Percentiles rank a stretch among this genome's conserved stretches.
phyloP scores from a whole-genome alignment of 495 filamentous ascomycete genomes.

The Opeltia flavorubescens region DNA sequence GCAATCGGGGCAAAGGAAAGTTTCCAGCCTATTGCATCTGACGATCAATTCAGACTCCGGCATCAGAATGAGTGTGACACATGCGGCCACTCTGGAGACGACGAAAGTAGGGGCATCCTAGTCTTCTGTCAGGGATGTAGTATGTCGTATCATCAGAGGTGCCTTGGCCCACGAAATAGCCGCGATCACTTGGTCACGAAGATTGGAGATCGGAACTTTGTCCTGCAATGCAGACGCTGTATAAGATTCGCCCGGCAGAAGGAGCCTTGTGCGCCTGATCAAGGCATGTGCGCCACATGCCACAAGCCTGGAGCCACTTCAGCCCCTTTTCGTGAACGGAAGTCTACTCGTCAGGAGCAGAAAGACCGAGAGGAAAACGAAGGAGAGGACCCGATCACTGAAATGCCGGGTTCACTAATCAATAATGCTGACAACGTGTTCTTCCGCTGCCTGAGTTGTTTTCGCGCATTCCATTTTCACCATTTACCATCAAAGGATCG shows the following conservation, averaged over 20 bases:
- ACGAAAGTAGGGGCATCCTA: constrained; percentile 43
- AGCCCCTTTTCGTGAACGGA: constrained; percentile 50
- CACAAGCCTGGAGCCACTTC: constrained; percentile 46
- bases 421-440: constrained; percentile 65
- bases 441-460: constrained; percentile 69
- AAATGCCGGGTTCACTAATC: constrained; percentile 44
- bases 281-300: constrained; percentile 58
- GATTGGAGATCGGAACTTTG: constrained; percentile 56
- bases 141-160: constrained; percentile 63
- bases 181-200: constrained; percentile 95
- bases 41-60: constrained; percentile 45
- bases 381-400: constrained; percentile 60
- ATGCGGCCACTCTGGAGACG: constrained; percentile 44
- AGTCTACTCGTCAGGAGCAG: constrained; percentile 67
- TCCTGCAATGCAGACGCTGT: constrained; percentile 84
- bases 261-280: constrained; percentile 51
- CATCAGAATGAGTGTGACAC: constrained; percentile 61
- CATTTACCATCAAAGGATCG: constrained; percentile 47
- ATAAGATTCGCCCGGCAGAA: constrained; percentile 51
- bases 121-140: constrained; percentile 88
- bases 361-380: constrained; percentile 60
- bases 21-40: constrained; percentile 40
- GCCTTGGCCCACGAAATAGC: constrained; percentile 55
- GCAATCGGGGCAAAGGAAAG: constrained; percentile 51
- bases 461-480: constrained; percentile 66